Conservation (phyloP, 352 stramenopile species). For the Phytophthora pluvialis region DNA sequence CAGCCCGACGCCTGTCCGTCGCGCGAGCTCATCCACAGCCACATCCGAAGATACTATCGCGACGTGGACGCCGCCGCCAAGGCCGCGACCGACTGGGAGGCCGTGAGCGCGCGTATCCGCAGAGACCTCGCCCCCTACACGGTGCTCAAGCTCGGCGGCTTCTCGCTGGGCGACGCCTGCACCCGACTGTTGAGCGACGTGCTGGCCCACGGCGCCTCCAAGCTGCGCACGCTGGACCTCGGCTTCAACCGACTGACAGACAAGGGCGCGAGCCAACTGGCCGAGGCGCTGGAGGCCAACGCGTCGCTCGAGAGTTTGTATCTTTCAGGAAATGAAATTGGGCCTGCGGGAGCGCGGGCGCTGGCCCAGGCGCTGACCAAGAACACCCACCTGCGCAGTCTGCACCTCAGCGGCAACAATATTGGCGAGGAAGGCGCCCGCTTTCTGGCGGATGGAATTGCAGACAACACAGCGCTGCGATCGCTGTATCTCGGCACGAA, state of each 20-base stretch:
- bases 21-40: conserved; percentile 69
- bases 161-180: conserved; percentile 73
- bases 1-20: conserved; percentile 44
- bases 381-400: conserved; percentile 65
- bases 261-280: conserved; percentile 62
- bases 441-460: conserved; percentile 57
- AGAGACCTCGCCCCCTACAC: conserved; percentile 64
- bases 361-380: conserved; percentile 55
- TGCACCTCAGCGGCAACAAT: conserved; percentile 86
- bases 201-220: conserved; percentile 43
- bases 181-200: conserved; percentile 67
- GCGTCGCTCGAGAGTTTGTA: conserved; percentile 74
- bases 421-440: conserved; percentile 77
- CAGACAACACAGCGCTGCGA: conserved; percentile 54
- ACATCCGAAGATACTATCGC: conserved; percentile 61
- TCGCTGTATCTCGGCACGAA: conserved; percentile 85
- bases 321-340: conserved; percentile 84
- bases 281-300: conserved; percentile 65
- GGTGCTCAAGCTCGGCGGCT: conserved; percentile 80
- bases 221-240: conserved; percentile 70
- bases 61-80: conserved; percentile 40
- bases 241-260: conserved; percentile 86
- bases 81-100: conserved; percentile 35
- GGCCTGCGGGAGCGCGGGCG: conserved; percentile 51
- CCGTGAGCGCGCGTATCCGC: conserved; percentile 56